phyloP scores from a whole-genome alignment of 805 yeast species.

The Candida namnaoensis region DNA sequence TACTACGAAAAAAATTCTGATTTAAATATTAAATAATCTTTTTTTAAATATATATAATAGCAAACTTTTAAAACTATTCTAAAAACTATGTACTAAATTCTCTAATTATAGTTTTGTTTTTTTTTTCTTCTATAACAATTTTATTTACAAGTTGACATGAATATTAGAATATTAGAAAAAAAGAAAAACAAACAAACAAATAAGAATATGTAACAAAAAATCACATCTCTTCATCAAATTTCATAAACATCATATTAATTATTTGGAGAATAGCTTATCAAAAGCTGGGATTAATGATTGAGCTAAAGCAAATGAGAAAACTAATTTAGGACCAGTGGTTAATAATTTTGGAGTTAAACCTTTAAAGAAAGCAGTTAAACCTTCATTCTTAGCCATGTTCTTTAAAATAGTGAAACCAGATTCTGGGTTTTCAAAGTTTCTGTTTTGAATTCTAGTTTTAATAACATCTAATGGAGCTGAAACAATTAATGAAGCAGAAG shows the following conservation, averaged over 20 bases:
- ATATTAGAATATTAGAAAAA: too few relatives aligned
- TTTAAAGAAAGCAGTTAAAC: constrained; percentile 84
- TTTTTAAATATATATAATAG: too few relatives aligned
- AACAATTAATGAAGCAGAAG: constrained; percentile 91
- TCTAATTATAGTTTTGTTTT: too few relatives aligned
- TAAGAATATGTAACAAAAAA: neutral
- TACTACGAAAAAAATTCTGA: too few relatives aligned
- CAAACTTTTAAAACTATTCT: too few relatives aligned
- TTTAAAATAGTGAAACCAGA: constrained; percentile 87
- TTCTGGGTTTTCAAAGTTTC: constrained; percentile 92
- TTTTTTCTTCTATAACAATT: too few relatives aligned
- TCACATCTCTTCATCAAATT: neutral
- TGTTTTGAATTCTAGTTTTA: constrained; percentile 97
- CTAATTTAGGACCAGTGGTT: constrained; percentile 97
- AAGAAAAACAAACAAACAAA: too few relatives aligned
- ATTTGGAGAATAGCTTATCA: constrained; percentile 50
- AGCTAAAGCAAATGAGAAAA: constrained; percentile 96
- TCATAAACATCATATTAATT: neutral
- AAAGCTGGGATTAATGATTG: constrained; percentile 95
- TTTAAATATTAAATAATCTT: too few relatives aligned
- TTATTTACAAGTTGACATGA: too few relatives aligned
- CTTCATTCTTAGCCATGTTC: constrained; percentile 90
- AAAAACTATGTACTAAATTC: too few relatives aligned
- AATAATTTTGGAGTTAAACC: constrained; percentile 94
- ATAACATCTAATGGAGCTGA: constrained; percentile 97